Evolutionary conservation across 495 filamentous ascomycete species (phyloP).

Genomic region (Neurospora sp.): DNA sequence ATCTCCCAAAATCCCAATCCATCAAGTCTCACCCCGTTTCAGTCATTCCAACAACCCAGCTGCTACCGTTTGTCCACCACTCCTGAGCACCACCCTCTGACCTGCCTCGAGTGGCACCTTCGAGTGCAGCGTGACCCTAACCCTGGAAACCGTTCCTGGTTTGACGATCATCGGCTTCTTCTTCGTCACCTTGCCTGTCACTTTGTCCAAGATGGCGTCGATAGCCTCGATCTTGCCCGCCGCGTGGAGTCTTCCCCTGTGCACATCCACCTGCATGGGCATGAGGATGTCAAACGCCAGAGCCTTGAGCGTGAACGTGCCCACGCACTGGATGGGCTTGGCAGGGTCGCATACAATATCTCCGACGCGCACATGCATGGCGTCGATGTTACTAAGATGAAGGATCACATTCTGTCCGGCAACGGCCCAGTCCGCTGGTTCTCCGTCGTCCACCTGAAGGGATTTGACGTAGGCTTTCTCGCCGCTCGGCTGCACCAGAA

Average conservation of each 20-base stretch:
- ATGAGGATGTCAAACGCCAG: constrained; percentile 81
- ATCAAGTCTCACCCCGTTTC: background rate
- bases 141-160: constrained; percentile 55
- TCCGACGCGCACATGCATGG: constrained; percentile 66
- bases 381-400: constrained; percentile 78
- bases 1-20: background rate
- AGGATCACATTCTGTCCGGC: constrained; percentile 82
- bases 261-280: constrained; percentile 82
- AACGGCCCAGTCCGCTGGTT: constrained; percentile 79
- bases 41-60: constrained; percentile 69
- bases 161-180: constrained; percentile 77
- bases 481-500: constrained; percentile 68
- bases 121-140: constrained; percentile 60
- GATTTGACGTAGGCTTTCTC: constrained; percentile 71
- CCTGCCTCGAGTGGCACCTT: constrained; percentile 72
- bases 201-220: constrained; percentile 65
- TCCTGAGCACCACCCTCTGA: constrained; percentile 69
- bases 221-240: constrained; percentile 64
- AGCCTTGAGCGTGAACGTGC: constrained; percentile 67
- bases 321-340: constrained; percentile 56
- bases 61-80: constrained; percentile 71
- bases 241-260: constrained; percentile 71
- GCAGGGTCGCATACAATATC: constrained; percentile 71
- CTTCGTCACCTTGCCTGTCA: constrained; percentile 56
- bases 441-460: constrained; percentile 57